Evolutionary conservation across 1,284 basidiomycete species (phyloP).

Genomic region (Puccinia polysora): DNA sequence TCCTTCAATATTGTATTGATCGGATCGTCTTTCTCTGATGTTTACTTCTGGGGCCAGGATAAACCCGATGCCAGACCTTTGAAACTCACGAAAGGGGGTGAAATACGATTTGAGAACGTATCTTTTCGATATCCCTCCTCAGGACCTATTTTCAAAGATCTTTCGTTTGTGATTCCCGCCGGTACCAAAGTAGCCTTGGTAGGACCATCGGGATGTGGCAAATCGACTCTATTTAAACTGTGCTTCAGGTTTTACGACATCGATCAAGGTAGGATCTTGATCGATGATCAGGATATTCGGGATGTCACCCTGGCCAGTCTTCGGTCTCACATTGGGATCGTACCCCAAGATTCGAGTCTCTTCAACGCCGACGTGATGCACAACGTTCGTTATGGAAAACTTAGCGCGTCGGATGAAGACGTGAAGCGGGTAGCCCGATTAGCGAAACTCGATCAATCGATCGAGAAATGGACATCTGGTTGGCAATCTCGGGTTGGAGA

Average conservation of each 20-base stretch:
- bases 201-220: slow-evolving; percentile 43
- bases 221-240: slow-evolving; percentile 42
- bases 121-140: slow-evolving; percentile 30
- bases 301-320: slow-evolving; percentile 33
- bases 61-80: slow-evolving; percentile 34
- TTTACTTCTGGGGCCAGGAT: slow-evolving; percentile 2
- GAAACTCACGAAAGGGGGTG: slow-evolving; percentile 31
- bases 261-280: slow-evolving; percentile 34
- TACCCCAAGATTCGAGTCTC: slow-evolving; percentile 42
- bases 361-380: slow-evolving; percentile 40
- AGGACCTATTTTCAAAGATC: slow-evolving; percentile 28
- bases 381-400: slow-evolving; percentile 39
- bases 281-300: slow-evolving; percentile 43
- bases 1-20: neutral
- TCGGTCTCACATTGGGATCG: slow-evolving; percentile 36
- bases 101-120: slow-evolving; percentile 43
- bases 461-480: slow-evolving; percentile 23
- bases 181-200: slow-evolving; percentile 43
- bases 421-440: slow-evolving; percentile 29
- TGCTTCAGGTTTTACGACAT: slow-evolving; percentile 44
- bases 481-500: slow-evolving; percentile 40
- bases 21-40: too few species aligned
- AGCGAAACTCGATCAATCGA: slow-evolving; percentile 30
- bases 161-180: slow-evolving; percentile 41
- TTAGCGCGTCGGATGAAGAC: slow-evolving; percentile 37